Conservation (phyloP, 371 early-diverging fungal species). For the Mortierella sp. region DNA sequence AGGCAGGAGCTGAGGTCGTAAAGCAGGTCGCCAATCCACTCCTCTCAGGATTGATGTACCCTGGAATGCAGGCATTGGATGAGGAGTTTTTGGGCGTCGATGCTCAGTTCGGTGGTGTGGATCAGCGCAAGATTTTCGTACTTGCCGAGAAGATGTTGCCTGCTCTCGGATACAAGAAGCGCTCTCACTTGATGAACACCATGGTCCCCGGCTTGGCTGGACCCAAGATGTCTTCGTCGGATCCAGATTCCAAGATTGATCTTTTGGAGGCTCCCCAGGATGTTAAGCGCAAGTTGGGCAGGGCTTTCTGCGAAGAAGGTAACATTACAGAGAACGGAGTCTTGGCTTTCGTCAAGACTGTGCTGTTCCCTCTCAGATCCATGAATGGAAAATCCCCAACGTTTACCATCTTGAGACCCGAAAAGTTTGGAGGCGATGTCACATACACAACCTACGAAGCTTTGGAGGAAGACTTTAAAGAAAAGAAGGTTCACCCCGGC, state of each 20-base stretch:
- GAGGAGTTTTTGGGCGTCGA: slow-evolving; percentile 99
- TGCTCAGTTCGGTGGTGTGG: slow-evolving; percentile 99
- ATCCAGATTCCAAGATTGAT: slow-evolving; percentile 98
- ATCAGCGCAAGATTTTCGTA: slow-evolving; percentile 99
- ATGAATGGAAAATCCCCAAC: slow-evolving; percentile 66
- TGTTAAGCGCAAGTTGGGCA: slow-evolving; percentile 94
- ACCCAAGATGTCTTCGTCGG: slow-evolving; percentile 98
- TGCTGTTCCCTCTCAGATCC: slow-evolving; percentile 90
- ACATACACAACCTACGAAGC: slow-evolving; percentile 78
- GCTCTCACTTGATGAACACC: slow-evolving; percentile 99
- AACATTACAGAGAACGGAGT: slow-evolving; percentile 96
- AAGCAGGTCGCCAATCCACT: slow-evolving; percentile 98
- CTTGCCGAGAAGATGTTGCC: slow-evolving; percentile 99
- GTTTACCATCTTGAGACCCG: slow-evolving; percentile 83
- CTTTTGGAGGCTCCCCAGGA: slow-evolving; percentile 90
- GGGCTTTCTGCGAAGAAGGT: slow-evolving; percentile 99
- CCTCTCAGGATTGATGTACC: slow-evolving; percentile 97
- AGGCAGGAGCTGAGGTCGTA: slow-evolving; percentile 99
- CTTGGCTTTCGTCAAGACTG: slow-evolving; percentile 90
- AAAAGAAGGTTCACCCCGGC: slow-evolving; percentile 94
- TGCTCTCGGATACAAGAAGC: slow-evolving; percentile 96
- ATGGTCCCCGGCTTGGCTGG: slow-evolving; percentile 99
- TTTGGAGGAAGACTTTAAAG: slow-evolving; percentile 90
- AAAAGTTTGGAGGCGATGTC: slow-evolving; percentile 91
- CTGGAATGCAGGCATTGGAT: slow-evolving; percentile 99